These are phyloP conservation scores for Anisodus tanguticus DNA, from an alignment of 257 asterid genomes.

Conservation along the genomic window DNA sequence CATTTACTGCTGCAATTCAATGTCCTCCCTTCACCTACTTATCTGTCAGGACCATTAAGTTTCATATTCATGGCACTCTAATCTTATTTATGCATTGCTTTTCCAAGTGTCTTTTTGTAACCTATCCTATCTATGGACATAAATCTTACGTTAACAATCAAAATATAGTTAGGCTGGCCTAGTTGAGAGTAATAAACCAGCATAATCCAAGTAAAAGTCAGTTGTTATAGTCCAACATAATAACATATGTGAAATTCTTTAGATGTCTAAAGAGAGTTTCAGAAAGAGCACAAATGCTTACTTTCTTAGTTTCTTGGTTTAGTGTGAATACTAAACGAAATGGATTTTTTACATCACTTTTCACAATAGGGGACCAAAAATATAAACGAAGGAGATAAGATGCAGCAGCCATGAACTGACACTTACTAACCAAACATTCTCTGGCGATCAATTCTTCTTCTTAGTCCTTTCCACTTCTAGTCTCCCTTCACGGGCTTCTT, in stretches of 20 bases:
- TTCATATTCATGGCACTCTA: constrained; percentile 1
- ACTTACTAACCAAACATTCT: not conserved
- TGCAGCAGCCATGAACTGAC: not conserved
- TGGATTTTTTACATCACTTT: not conserved
- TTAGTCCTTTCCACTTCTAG: not conserved
- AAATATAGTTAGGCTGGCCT: not conserved
- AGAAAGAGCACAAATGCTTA: not conserved
- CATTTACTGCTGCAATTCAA: constrained; percentile 54
- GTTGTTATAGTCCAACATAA: not conserved
- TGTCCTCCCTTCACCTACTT: constrained; percentile 57
- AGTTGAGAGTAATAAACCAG: constrained; percentile 6
- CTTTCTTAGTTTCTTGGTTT: constrained; percentile 2
- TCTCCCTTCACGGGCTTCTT: not conserved
- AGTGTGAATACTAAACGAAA: not conserved
- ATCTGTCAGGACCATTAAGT: constrained; percentile 52
- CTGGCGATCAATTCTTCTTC: constrained; percentile 20
- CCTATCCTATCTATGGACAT: not conserved
- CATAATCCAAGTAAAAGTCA: constrained; percentile 5
- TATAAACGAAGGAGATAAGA: not conserved
- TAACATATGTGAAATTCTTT: not conserved
- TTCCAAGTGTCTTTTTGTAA: not conserved
- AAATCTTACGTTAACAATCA: constrained; percentile 7
- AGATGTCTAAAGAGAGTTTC: not conserved
- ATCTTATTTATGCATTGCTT: not conserved
- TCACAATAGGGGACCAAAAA: not conserved